Evolutionary conservation across 75 land plant species (phyloP), one percentile per base, ranked within the genome.

Genomic region (Larix kaempferi): DNA sequence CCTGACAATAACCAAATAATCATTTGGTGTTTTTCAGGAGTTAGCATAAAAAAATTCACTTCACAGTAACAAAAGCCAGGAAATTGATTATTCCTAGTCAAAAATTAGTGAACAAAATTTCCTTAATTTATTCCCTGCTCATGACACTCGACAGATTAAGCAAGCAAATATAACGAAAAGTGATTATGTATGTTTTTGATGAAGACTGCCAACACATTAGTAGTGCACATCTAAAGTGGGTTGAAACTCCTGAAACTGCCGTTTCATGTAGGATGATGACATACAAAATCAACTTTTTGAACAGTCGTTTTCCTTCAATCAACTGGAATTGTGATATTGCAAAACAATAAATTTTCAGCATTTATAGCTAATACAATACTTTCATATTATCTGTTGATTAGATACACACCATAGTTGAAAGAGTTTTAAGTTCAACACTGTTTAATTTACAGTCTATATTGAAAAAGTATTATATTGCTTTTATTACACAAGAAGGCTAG

Each of bases 1-100:
- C 13, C 97, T 95, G 84, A n/a, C 2, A 55, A 23, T 26, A 74
- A 5, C 75, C 75, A 74, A 23, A 41, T 41, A 41, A 7, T 62
- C 71, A 67, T 15, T 39, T 67, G 21, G 21, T 67, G 72, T 39
- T 39, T 39, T 69, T 13, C n/a, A 8, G 12, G 13, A n/a, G n/a
- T 21, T 41, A 33, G 52, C 2, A 8, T n/a, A 21, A 41, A 69
- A 37, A 69, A 39, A 41, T 6, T 66, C 54, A 35, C 41, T 16
- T 21, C 52, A n/a, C 0, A 21, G 19, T 39, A 69, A n/a, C n/a
- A 69, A 23, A n/a, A n/a, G 25, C 13, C 52, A 69, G n/a, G 0
- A 0, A 39, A 69, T 8, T 41, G 22, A 41, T 0, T 41, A 41
- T 41, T 39, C 52, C 23, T 11, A 3, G 10, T 33, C 13, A 35